Evolutionary conservation across 2,329 filamentous ascomycete species (phyloP).

Genomic region (Colletotrichum karsti): DNA sequence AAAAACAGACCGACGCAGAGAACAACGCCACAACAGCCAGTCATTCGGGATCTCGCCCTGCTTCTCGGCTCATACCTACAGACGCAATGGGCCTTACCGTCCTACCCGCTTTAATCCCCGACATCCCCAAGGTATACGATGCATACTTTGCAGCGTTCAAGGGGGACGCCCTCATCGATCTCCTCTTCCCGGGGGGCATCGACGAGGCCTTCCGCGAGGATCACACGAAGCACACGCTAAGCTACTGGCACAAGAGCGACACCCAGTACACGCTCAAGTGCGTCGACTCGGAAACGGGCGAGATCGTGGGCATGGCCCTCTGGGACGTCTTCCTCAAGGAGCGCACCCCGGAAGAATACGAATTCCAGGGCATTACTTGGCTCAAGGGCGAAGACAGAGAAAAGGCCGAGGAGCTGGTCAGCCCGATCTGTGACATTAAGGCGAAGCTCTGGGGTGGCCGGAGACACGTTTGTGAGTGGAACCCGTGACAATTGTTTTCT

Average conservation of each 20-base stretch:
- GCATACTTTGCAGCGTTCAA: conserved; percentile 56
- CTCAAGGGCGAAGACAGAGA: conserved; percentile 51
- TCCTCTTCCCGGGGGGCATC: conserved; percentile 49
- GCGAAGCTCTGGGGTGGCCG: conserved; percentile 49
- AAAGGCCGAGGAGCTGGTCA: conserved; percentile 51
- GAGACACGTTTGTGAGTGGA: conserved; percentile 49
- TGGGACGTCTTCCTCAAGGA: conserved; percentile 50
- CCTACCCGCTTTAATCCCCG: conserved; percentile 53
- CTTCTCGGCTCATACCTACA: conserved; percentile 6
- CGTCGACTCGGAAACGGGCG: conserved; percentile 50
- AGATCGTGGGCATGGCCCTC: conserved; percentile 56
- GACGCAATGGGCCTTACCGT: conserved; percentile 47
- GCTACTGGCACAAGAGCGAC: conserved; percentile 46
- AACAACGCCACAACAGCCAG: background rate
- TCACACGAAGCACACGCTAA: conserved; percentile 50
- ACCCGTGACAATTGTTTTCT: background rate
- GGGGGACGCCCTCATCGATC: conserved; percentile 47
- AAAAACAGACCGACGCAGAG: background rate
- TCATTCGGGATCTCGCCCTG: background rate
- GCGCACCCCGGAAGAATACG: conserved; percentile 49
- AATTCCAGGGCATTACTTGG: conserved; percentile 54
- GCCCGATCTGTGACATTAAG: conserved; percentile 49
- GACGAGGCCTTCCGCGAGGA: conserved; percentile 49
- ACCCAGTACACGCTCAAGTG: conserved; percentile 57
- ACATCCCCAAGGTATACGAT: conserved; percentile 55